These are phyloP conservation scores for Ustanciosporium gigantosporum DNA, from an alignment of 1,284 basidiomycete species.

Conservation along the genomic window DNA sequence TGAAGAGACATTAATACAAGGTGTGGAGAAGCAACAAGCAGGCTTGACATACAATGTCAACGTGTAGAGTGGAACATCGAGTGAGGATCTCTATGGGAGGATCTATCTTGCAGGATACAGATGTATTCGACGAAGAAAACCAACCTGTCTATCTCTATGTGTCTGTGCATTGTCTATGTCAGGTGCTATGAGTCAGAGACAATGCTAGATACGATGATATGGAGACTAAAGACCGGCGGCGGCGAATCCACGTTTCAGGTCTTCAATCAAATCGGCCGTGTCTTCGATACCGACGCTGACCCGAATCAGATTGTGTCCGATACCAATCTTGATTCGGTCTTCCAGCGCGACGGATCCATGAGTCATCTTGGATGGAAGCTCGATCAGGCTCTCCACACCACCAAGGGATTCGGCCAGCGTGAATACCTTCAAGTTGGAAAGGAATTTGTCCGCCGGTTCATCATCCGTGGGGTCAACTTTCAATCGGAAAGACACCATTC, in stretches of 20 bases:
- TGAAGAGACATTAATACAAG: too few species aligned
- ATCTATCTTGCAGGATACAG: too few species aligned
- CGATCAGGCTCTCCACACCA: slow-evolving; percentile 86
- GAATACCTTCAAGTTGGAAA: slow-evolving; percentile 73
- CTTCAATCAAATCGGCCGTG: slow-evolving; percentile 75
- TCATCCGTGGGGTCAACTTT: slow-evolving; percentile 41
- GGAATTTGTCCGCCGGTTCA: slow-evolving; percentile 70
- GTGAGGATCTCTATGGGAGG: too few species aligned
- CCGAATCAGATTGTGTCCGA: slow-evolving; percentile 78
- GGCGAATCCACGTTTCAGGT: slow-evolving; percentile 73
- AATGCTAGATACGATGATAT: too few species aligned
- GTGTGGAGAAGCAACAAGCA: too few species aligned
- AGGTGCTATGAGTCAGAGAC: too few species aligned
- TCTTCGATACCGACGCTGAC: slow-evolving; percentile 89
- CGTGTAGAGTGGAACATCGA: too few species aligned
- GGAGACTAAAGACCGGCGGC: slow-evolving; percentile 27
- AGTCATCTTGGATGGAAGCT: slow-evolving; percentile 65
- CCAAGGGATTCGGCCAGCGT: slow-evolving; percentile 86
- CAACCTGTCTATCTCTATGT: too few species aligned
- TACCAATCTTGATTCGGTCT: slow-evolving; percentile 62
- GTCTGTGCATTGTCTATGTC: too few species aligned
- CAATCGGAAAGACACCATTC: slow-evolving; percentile 64
- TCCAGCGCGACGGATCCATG: slow-evolving; percentile 73
- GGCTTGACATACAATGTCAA: too few species aligned
- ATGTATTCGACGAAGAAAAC: too few species aligned